Evolutionary conservation across 352 stramenopile genomes (phyloP).

Genomic region (Globisporangium heterothallicum): DNA sequence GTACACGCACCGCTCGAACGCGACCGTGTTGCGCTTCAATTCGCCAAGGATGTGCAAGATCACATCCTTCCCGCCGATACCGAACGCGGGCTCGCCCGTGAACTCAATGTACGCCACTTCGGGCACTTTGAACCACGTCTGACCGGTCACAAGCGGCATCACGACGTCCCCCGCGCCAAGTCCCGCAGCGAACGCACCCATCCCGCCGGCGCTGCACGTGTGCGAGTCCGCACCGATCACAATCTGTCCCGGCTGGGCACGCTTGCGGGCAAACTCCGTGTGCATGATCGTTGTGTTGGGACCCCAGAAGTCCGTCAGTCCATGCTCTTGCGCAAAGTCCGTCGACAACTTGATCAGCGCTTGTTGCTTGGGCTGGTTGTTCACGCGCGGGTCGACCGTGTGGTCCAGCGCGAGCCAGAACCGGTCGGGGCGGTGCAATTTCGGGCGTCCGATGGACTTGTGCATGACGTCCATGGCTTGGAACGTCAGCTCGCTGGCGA

Average conservation of each 20-base stretch:
- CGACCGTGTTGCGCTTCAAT: constrained; percentile 80
- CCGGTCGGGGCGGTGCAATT: constrained; percentile 68
- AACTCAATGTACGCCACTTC: constrained; percentile 80
- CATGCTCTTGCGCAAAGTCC: constrained; percentile 66
- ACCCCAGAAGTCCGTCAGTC: constrained; percentile 70
- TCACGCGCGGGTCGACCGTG: constrained; percentile 75
- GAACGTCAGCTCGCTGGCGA: constrained; percentile 76
- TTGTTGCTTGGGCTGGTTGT: constrained; percentile 72
- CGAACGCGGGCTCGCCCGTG: constrained; percentile 50
- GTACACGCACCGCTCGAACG: constrained; percentile 75
- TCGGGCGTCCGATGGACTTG: constrained; percentile 62
- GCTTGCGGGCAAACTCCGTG: constrained; percentile 76
- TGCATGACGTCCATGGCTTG: constrained; percentile 82
- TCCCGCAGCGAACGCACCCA: constrained; percentile 70
- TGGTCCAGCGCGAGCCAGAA: constrained; percentile 84
- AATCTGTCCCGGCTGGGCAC: constrained; percentile 77
- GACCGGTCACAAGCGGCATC: constrained; percentile 76
- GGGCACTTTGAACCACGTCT: constrained; percentile 84
- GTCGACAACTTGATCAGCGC: constrained; percentile 77
- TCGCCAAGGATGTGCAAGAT: constrained; percentile 76
- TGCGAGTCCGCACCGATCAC: constrained; percentile 77
- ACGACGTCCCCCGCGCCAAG: constrained; percentile 74
- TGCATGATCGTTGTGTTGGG: constrained; percentile 87
- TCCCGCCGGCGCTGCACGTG: constrained; percentile 70
- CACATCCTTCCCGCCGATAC: constrained; percentile 78